Base-by-base conservation (phyloP, 2,329 filamentous ascomycete species). In the Helotiales sp. region DNA sequence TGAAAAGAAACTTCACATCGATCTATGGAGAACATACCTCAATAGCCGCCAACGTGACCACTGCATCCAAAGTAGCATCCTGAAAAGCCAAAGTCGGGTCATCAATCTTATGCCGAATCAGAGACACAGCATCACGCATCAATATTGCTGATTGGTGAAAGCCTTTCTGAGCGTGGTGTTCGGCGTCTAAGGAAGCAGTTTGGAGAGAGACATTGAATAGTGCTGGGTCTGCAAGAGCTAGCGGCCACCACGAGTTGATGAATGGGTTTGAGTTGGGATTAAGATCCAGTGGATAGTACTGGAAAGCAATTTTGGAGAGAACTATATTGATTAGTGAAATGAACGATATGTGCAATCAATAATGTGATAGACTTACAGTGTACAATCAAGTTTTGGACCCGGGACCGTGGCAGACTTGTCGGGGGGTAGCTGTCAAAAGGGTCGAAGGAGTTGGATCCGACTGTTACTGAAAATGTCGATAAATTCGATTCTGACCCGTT, bases 201-300 rank as follows among this genome's bases (percentile, higher is more conserved):
- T 87, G 86, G 13, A 88, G 77, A 2, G 85, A 87, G 26, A 88
- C 85, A 69, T 88, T 85, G 63, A 88, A 88, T 0, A 88, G 71
- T 4, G 84, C 84, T 0, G 86, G 84, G 64, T 88, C 86, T 0
- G 79, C 81, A 0, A 88, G 79, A 0, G 86, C 85, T 0, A 85
- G 78, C 0, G 86, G 86, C 85, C 86, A 88, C 86, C 86, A 88
- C 0, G 85, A 87, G 6, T 86, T 77, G 20, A 88, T 77, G 67
- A 88, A 88, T 0, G 86, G 86, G 70, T 88, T 88, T 7, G 86
- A 85, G 0, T 75, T 75, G n/a, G 80, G 72, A 67, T 79, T 82
- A 7, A 86, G 77, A 61, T 88, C 86, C 22, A 87, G 77, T 0
- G 86, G 86, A 70, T 88, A 88, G 71, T 87, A 88, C 69, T 87